phyloP scores from a whole-genome alignment of 495 filamentous ascomycete species.

The Podospora bellae-mahoneyi region DNA sequence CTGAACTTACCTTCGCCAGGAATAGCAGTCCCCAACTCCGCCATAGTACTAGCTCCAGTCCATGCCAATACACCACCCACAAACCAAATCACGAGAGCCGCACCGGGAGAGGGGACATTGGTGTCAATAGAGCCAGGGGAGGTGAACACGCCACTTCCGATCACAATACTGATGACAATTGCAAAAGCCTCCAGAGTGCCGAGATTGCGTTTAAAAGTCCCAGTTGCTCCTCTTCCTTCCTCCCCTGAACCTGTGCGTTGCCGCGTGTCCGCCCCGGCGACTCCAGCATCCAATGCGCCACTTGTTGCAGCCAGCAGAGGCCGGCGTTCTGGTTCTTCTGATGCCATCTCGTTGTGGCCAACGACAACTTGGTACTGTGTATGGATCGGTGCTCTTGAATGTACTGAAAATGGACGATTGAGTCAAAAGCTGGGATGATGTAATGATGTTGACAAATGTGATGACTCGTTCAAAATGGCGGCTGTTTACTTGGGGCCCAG shows the following conservation, averaged over 20 bases:
- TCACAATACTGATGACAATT: slow-evolving; percentile 54
- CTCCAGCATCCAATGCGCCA: not conserved
- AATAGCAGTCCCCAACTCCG: slow-evolving; percentile 54
- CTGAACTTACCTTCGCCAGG: slow-evolving; percentile 30
- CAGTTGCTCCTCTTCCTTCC: slow-evolving; percentile 5
- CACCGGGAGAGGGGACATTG: slow-evolving; percentile 53
- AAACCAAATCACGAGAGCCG: slow-evolving; percentile 51
- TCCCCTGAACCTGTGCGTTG: not conserved
- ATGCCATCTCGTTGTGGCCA: not conserved
- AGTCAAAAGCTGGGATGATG: not conserved
- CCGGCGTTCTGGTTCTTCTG: not conserved
- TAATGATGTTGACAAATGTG: not conserved
- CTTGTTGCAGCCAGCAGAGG: not conserved
- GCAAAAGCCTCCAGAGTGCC: slow-evolving; percentile 52
- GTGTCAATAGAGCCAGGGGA: slow-evolving; percentile 56
- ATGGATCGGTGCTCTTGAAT: not conserved
- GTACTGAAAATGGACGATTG: not conserved
- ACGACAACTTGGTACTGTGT: not conserved
- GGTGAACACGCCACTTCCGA: slow-evolving; percentile 55
- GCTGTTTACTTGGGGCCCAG: not conserved
- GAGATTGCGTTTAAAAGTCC: slow-evolving; percentile 47
- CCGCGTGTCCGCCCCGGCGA: not conserved
- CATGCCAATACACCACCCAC: slow-evolving; percentile 53
- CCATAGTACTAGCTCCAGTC: slow-evolving; percentile 53
- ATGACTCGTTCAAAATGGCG: not conserved